Evolutionary conservation across 768 basidiomycete species (phyloP).

Genomic region (Polyporus arcularius): DNA sequence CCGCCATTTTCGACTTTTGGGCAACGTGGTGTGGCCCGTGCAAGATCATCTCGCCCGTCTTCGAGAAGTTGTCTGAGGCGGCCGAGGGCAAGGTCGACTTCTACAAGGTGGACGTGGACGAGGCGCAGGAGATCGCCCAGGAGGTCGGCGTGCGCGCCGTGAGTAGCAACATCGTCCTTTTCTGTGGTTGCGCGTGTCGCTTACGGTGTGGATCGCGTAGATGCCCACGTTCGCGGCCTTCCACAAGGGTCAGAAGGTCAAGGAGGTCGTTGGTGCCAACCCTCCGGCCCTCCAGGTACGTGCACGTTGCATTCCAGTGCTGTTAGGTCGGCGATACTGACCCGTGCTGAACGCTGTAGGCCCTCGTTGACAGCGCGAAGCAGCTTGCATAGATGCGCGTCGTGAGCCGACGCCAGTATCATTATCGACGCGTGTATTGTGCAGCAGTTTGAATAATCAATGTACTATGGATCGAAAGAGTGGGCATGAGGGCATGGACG

Average conservation of each 20-base stretch:
- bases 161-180: slow-evolving; percentile 31
- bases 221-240: slow-evolving; percentile 48
- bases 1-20: slow-evolving; percentile 70
- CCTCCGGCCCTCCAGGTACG: slow-evolving; percentile 43
- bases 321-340: neutral
- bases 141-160: slow-evolving; percentile 67
- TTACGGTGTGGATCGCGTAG: slow-evolving; percentile 17
- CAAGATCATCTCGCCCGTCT: slow-evolving; percentile 62
- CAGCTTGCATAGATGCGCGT: neutral
- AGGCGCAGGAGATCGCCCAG: slow-evolving; percentile 48
- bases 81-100: slow-evolving; percentile 45
- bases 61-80: slow-evolving; percentile 53
- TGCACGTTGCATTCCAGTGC: neutral
- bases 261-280: slow-evolving; percentile 49
- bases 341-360: too few species aligned
- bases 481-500: too few species aligned
- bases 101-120: slow-evolving; percentile 78
- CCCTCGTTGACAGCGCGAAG: too few species aligned
- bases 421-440: slow-evolving; percentile 11
- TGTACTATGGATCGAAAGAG: slow-evolving; percentile 3
- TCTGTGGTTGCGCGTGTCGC: neutral
- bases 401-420: neutral
- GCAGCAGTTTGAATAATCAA: slow-evolving; percentile 4
- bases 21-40: slow-evolving; percentile 80
- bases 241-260: slow-evolving; percentile 37